Evolutionary conservation across 768 basidiomycete genomes (phyloP).

Genomic region (Candolleomyces eurysporus): DNA sequence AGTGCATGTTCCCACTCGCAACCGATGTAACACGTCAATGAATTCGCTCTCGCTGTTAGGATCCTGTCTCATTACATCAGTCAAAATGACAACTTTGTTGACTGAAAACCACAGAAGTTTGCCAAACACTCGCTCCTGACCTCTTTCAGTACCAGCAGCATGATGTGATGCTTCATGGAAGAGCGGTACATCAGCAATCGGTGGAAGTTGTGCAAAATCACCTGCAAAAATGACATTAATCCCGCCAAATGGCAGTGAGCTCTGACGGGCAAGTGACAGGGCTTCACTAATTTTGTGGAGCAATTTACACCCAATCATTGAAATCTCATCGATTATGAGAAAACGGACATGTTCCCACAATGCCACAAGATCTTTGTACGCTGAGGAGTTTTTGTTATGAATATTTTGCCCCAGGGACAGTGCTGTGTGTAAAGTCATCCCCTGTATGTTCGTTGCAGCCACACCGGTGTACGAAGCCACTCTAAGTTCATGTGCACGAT

Average conservation of each 20-base stretch:
- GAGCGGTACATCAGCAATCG: not conserved
- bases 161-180: not conserved
- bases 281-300: constrained; percentile 7
- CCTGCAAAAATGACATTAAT: constrained; percentile 33
- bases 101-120: not conserved
- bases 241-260: constrained; percentile 24
- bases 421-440: not conserved
- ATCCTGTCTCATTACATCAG: not conserved
- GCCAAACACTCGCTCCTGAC: not conserved
- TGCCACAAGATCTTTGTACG: not conserved
- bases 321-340: constrained; percentile 6
- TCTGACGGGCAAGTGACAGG: constrained; percentile 6
- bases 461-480: not conserved
- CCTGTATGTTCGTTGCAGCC: not conserved
- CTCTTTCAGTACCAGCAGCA: not conserved
- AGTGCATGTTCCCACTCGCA: not conserved
- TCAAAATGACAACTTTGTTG: not conserved
- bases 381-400: not conserved
- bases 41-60: not conserved
- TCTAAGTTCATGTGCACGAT: not conserved
- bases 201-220: constrained; percentile 34
- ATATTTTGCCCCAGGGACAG: not conserved
- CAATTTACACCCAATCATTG: constrained; percentile 2
- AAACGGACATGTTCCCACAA: not conserved
- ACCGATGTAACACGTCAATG: not conserved